These are phyloP conservation scores for Anastatica hierochuntica DNA, from an alignment of 345 rosid species.

Conservation along the genomic window DNA sequence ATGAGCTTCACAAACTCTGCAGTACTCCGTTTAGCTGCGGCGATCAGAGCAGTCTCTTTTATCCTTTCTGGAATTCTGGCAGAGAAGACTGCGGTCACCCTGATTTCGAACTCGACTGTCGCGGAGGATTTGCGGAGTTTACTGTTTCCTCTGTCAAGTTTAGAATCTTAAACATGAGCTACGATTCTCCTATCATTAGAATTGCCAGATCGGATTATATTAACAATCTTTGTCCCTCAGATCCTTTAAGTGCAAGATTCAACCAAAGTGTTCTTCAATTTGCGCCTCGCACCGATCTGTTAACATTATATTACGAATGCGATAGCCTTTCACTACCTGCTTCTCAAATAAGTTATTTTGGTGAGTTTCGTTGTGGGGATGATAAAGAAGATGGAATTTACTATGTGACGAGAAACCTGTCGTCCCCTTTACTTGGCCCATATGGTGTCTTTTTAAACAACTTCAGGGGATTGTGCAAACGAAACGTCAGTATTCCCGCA, in stretches of 20 bases:
- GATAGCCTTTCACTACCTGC: rapidly evolving
- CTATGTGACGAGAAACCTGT: too few relatives aligned
- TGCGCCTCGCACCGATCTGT: background rate
- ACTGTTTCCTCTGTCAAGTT: constrained; percentile 7
- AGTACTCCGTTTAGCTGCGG: background rate
- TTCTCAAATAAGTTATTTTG: background rate
- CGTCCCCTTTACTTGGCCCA: too few relatives aligned
- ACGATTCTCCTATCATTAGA: background rate
- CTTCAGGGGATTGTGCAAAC: too few relatives aligned
- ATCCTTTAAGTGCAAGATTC: background rate
- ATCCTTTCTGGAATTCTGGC: constrained; percentile 22
- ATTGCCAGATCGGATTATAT: constrained; percentile 26
- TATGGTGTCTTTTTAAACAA: too few relatives aligned
- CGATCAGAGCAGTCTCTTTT: background rate
- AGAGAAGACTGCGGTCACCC: constrained; percentile 30
- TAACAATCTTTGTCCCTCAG: constrained; percentile 7
- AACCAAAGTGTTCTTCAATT: background rate
- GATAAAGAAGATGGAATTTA: too few relatives aligned
- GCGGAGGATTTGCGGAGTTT: background rate
- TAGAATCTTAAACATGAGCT: constrained; percentile 15
- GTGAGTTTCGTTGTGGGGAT: background rate
- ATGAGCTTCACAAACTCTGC: constrained; percentile 3
- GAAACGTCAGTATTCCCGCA: too few relatives aligned
- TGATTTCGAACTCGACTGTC: background rate
- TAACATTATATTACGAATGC: constrained; percentile 15